phyloP scores from a whole-genome alignment of 2,329 filamentous ascomycete genomes.

The Ophiosphaerella herpotricha region DNA sequence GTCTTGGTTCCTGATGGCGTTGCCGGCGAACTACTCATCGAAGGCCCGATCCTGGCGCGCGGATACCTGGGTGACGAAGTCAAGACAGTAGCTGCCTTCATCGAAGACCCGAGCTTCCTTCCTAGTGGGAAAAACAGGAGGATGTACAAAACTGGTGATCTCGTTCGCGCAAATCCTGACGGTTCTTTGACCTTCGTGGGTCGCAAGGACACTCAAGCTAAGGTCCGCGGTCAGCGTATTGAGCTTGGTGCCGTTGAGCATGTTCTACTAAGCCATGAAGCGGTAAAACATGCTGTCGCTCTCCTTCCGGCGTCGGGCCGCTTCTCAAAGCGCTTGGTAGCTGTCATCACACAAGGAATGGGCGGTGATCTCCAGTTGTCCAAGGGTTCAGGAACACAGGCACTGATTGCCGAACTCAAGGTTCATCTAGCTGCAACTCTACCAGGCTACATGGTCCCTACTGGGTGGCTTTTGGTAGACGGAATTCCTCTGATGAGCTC shows the following conservation, averaged over 20 bases:
- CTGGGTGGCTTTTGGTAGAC: slow-evolving; percentile 44
- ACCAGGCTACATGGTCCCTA: slow-evolving; percentile 48
- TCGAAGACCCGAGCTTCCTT: slow-evolving; percentile 20
- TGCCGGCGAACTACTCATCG: slow-evolving; percentile 59
- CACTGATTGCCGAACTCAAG: slow-evolving; percentile 8
- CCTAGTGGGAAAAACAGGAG: slow-evolving; percentile 7
- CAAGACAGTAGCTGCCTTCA: slow-evolving; percentile 37
- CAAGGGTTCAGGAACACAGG: neutral
- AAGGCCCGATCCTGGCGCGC: slow-evolving; percentile 53
- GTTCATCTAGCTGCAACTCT: slow-evolving; percentile 22
- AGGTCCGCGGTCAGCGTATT: slow-evolving; percentile 47
- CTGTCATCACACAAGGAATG: slow-evolving; percentile 8
- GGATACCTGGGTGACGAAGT: slow-evolving; percentile 26
- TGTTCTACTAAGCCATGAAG: too few species aligned
- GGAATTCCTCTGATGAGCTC: slow-evolving; percentile 44
- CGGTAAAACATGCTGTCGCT: slow-evolving; percentile 6
- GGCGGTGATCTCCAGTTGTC: neutral
- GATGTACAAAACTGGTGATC: slow-evolving; percentile 4
- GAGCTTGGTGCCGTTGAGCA: slow-evolving; percentile 44
- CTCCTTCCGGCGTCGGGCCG: slow-evolving; percentile 8
- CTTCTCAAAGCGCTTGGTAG: slow-evolving; percentile 11
- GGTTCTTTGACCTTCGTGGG: slow-evolving; percentile 19
- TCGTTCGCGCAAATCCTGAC: slow-evolving; percentile 1
- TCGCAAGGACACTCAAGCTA: slow-evolving; percentile 24
- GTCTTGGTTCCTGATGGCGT: slow-evolving; percentile 13